Evolutionary conservation across 2,329 filamentous ascomycete genomes (phyloP), one percentile per base, ranked within the genome.

Genomic region (Phialophora macrospora): DNA sequence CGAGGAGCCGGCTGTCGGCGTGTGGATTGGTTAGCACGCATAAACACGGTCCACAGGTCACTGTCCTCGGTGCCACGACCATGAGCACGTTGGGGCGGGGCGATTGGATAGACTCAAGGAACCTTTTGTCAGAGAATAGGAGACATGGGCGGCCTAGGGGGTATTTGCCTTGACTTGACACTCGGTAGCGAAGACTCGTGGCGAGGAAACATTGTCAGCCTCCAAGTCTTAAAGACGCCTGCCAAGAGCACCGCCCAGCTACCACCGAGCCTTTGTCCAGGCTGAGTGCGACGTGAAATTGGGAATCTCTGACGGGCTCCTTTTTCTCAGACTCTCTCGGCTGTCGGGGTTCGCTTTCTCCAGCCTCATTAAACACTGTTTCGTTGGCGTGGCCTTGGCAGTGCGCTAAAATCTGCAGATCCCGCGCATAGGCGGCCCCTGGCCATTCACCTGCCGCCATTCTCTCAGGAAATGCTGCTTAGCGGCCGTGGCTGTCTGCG

Each of bases 281-380:
- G n/a, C n/a, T n/a, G 14, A 3, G 38, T 44, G 38, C 17, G 17
- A 44, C 38, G 38, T 44, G 38, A 44, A n/a, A 44, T 44, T 44
- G 34, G 34, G 34, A 41, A 41, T 51, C 11, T 51, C 48, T 14
- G 24, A 22, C 24, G 12, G 20, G 48, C 48, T 52, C 48, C 22
- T 52, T 12, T 49, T 26, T 26, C 5, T 24, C 14, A 11, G 30
- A 11, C 48, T 24, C 48, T 7, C 20, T 22, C 48, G 48, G 48
- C 20, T 52, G 48, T 52, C 48, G 48, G 48, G 6, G 11, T 12
- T 52, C 48, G 9, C 12, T 8, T 52, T 52, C 48, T 52, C 48
- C 48, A 52, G 48, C 48, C 48, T 52, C 48, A 52, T 52, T 22
- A 52, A 52, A 52, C 48, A 8, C 22, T 26, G 20, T 28, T 22